Evolutionary conservation across 140 eudicot species (phyloP), one percentile per base, ranked within the genome.

Genomic region (Flaveria floridana): DNA sequence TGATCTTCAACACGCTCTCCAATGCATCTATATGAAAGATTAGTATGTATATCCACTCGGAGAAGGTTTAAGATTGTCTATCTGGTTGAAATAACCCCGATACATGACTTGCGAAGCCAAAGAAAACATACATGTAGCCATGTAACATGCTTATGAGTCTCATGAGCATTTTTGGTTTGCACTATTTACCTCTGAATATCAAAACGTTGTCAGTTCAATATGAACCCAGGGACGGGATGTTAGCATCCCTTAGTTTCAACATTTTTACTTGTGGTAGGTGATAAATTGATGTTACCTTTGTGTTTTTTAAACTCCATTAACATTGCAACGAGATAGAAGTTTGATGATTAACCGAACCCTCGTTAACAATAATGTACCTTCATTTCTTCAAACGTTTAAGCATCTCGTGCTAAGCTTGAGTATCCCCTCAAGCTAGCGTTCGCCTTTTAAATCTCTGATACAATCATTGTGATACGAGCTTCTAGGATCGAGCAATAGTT

Each of bases 1-100:
- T 93, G 76, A 82, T 76, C 59, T 19, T 20, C 23, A 13, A 57
- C 68, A 48, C 41, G 25, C n/a, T 13, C 6, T n/a, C 50, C 14
- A 58, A 8, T 58, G 63, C 53, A 26, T 28, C 65, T 47, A 21
- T 47, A 75, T 66, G 57, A 51, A 66, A 20, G 66, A 51, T 14
- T 7, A 44, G 50, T 44, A 6, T 11, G 14, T 2, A 44, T 10
- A 44, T 44, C 50, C 14, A 8, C 7, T 34, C 1, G 41, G 34
- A 58, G 44, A 42, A 63, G 46, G 19, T 72, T 4, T 16, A 72
- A 11, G 37, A 6, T 30, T 16, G 19, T 71, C 66, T 72, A 13
- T 14, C 41, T 34, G 56, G 19, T 42, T 16, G 53, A 66, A 18
- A 3, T 67, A 41, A 67, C 18, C 56, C 9, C 8, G n/a, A 65